A percentile compares a stretch with the other conserved stretches of the same genome.
These are phyloP conservation scores for Saprolegnia diclina DNA, from an alignment of 352 stramenopile genomes.

Conservation along the genomic window DNA sequence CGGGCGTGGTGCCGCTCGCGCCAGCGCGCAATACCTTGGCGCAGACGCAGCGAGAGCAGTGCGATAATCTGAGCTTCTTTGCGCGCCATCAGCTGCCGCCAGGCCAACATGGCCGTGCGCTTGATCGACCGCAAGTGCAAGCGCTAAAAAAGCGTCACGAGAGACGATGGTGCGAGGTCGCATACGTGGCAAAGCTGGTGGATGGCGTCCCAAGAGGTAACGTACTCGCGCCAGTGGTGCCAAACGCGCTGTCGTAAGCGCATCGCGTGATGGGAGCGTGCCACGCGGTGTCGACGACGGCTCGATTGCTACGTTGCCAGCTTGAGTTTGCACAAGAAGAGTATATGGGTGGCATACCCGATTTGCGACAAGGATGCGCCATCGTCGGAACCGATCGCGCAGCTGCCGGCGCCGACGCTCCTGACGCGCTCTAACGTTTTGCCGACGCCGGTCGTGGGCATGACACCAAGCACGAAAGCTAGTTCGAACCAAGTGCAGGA, in stretches of 20 bases:
- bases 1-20: not conserved
- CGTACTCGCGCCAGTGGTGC: not conserved
- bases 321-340: too few species aligned
- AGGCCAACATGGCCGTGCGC: not conserved
- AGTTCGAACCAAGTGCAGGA: too few species aligned
- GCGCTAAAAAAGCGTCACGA: not conserved
- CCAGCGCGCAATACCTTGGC: not conserved
- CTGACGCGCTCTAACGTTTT: too few species aligned
- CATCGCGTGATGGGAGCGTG: not conserved
- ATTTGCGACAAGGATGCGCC: too few species aligned
- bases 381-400: too few species aligned
- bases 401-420: too few species aligned
- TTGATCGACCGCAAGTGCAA: constrained; percentile 1
- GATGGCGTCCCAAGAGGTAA: not conserved
- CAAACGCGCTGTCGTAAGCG: not conserved
- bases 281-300: too few species aligned
- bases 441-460: too few species aligned
- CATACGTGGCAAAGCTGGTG: not conserved
- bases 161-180: not conserved
- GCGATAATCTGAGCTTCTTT: not conserved
- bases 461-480: too few species aligned
- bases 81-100: not conserved
- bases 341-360: too few species aligned
- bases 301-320: not conserved
- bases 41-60: not conserved